Base-by-base conservation (phyloP, 768 basidiomycete genomes). In the Jaapia argillacea region DNA sequence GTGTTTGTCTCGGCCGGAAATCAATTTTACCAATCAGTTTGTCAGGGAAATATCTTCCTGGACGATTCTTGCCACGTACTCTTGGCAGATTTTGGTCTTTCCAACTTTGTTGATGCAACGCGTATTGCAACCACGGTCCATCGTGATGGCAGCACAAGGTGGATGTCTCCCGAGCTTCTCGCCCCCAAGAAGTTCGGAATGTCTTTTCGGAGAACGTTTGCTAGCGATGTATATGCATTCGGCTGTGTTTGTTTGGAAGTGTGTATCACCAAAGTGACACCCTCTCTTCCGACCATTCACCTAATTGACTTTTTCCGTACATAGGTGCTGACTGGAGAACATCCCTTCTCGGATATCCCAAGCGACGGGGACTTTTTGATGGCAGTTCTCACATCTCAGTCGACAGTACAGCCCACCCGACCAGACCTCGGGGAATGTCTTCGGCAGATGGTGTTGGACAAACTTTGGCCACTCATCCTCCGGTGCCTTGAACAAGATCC, bases 31-130 rank as follows among this genome's bases (percentile, higher is more conserved):
- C 52, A 28, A 36, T 56, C 52, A 40, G 56, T n/a, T n/a, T n/a
- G n/a, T n/a, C 56, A 36, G 51, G 3, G 53, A n/a, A 65, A 65
- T 43, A 61, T 65, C 23, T 54, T 63, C 16, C 52, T 62, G 12
- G 54, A 58, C 31, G 51, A 58, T 21, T 45, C 58, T 6, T 56
- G 56, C 52, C 57, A 56, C 48, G 58, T 57, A n/a, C 55, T 58
- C 24, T 47, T 66, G 13, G 58, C 60, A 14, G 64, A 66, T 42
- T 66, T 65, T 40, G 64, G 63, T 3, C 45, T 65, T 28, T 54
- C 59, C 6, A 51, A 50, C 5, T 57, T 64, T 36, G 51, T 54
- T 20, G 60, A 63, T 36, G 54, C 51, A 22, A 60, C 60, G 6
- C 18, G 47, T 53, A 24, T 53, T 55, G 2, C 54, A 58, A 3